phyloP scores from a whole-genome alignment of 192 early-diverging fungal genomes.

The Rhizophagus prolifer region DNA sequence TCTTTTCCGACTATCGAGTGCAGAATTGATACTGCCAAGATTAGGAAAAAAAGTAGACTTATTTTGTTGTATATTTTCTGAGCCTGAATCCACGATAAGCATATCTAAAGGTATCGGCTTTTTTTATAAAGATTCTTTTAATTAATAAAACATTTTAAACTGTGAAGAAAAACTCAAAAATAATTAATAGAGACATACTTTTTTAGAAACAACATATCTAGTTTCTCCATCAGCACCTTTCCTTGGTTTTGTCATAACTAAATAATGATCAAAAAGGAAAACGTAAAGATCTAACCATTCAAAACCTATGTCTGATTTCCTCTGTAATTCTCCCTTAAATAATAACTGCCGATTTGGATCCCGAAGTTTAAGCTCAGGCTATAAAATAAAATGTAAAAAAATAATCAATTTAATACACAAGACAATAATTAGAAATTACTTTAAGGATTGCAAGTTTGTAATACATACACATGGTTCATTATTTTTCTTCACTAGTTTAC shows the following conservation, averaged over 20 bases:
- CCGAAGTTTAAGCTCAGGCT: slow-evolving; percentile 15
- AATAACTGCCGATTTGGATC: slow-evolving; percentile 13
- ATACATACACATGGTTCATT: slow-evolving; percentile 9
- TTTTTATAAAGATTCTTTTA: background rate
- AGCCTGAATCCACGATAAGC: slow-evolving; percentile 55
- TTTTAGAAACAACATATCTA: slow-evolving; percentile 15
- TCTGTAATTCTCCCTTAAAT: slow-evolving; percentile 29
- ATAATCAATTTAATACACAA: background rate
- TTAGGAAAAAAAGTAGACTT: slow-evolving; percentile 25
- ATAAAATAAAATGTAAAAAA: background rate
- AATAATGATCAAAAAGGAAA: slow-evolving; percentile 85
- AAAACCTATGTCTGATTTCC: background rate
- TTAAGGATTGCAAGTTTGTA: no score
- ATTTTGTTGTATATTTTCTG: slow-evolving; percentile 41
- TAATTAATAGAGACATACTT: background rate
- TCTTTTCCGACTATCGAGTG: slow-evolving; percentile 34
- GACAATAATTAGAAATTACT: background rate
- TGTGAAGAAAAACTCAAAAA: slow-evolving; percentile 3
- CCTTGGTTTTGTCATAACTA: slow-evolving; percentile 73
- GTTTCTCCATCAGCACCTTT: slow-evolving; percentile 55
- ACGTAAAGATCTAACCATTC: slow-evolving; percentile 58
- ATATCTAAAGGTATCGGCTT: slow-evolving; percentile 81
- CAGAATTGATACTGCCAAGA: background rate
- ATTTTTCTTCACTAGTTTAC: slow-evolving; percentile 23
- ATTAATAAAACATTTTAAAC: background rate